A percentile compares a stretch with the other conserved stretches of the same genome.
Conservation (phyloP, 495 filamentous ascomycete genomes). For the Aspergillus carlsbadensis region DNA sequence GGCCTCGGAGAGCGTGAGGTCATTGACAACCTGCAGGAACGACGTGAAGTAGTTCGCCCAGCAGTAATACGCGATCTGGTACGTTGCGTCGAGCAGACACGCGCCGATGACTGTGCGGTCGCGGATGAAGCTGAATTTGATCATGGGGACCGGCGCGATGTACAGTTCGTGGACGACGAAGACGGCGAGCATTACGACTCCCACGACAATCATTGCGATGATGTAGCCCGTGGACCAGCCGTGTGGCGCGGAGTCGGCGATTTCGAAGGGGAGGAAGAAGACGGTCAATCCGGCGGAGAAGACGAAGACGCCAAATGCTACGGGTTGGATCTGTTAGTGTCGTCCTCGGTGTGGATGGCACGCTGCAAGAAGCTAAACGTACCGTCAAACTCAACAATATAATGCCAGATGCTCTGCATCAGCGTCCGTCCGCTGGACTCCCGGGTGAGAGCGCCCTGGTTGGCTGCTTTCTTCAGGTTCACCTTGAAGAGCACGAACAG, state of each 20-base stretch:
- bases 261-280: conserved; percentile 60
- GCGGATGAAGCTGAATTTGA: conserved; percentile 55
- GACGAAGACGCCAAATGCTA: conserved; percentile 56
- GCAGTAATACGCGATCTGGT: conserved; percentile 57
- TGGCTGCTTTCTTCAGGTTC: conserved; percentile 56
- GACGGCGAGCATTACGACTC: conserved; percentile 48
- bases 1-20: conserved; percentile 50
- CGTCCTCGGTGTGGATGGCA: not conserved
- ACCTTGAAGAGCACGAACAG: conserved; percentile 45
- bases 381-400: conserved; percentile 59
- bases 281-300: conserved; percentile 55
- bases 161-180: conserved; percentile 58
- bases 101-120: conserved; percentile 66
- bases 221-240: conserved; percentile 53
- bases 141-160: conserved; percentile 54
- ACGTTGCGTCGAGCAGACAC: conserved; percentile 52
- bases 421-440: conserved; percentile 39
- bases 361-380: conserved; percentile 8
- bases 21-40: conserved; percentile 72
- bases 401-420: conserved; percentile 44
- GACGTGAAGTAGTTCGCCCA: conserved; percentile 63
- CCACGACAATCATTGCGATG: conserved; percentile 58
- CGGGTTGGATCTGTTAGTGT: not conserved
- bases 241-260: conserved; percentile 43
- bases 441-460: conserved; percentile 27